Conservation (phyloP, 2,329 filamentous ascomycete genomes). For the Colletotrichum sp. region DNA sequence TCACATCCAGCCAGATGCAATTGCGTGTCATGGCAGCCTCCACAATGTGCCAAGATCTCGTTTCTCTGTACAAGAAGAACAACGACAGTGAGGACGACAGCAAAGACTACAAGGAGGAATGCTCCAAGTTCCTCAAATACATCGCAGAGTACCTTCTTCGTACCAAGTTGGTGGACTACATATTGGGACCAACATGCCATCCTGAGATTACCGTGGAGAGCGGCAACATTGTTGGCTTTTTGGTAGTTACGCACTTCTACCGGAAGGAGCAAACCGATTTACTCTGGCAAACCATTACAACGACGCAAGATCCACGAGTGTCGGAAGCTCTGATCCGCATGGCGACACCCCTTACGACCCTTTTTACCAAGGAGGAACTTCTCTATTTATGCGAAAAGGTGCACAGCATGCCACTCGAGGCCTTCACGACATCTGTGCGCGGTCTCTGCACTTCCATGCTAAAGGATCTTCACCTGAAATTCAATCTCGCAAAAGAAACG, state of each 20-base stretch:
- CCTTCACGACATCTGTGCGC: slow-evolving; percentile 67
- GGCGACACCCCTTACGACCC: slow-evolving; percentile 51
- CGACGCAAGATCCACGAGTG: slow-evolving; percentile 84
- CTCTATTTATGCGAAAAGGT: slow-evolving; percentile 77
- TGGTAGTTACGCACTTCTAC: slow-evolving; percentile 81
- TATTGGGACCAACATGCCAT: slow-evolving; percentile 89
- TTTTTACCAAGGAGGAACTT: slow-evolving; percentile 55
- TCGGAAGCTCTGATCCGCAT: slow-evolving; percentile 80
- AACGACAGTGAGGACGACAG: slow-evolving; percentile 49
- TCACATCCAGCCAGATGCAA: slow-evolving; percentile 89
- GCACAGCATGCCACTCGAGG: slow-evolving; percentile 64
- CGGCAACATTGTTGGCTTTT: slow-evolving; percentile 84
- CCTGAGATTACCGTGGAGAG: slow-evolving; percentile 86
- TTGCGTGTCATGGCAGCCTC: slow-evolving; percentile 80
- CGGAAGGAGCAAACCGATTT: slow-evolving; percentile 74
- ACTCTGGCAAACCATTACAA: slow-evolving; percentile 83
- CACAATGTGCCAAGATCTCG: slow-evolving; percentile 74
- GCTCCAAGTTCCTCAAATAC: slow-evolving; percentile 61
- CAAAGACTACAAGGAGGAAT: slow-evolving; percentile 10
- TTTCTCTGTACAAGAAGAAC: slow-evolving; percentile 67
- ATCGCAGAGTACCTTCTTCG: slow-evolving; percentile 72
- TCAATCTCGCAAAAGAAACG: slow-evolving; percentile 35
- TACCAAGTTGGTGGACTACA: slow-evolving; percentile 80
- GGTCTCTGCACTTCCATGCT: slow-evolving; percentile 66
- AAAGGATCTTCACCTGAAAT: slow-evolving; percentile 50